Evolutionary conservation across 116 monocot genomes (phyloP).

Genomic region (Phalaenopsis hybrid): DNA sequence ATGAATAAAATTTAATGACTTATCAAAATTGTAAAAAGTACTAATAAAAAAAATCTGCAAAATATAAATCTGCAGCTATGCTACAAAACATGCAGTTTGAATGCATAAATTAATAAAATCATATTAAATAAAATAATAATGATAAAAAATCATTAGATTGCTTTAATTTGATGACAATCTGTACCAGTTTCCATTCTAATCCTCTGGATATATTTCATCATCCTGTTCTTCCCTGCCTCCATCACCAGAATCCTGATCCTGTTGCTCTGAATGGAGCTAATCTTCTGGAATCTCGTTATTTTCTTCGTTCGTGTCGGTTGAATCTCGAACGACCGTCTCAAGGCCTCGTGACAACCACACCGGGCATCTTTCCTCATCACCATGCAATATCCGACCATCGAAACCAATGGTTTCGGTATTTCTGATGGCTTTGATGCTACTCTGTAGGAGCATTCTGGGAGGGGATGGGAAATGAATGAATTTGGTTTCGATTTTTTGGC

Average conservation of each 20-base stretch:
- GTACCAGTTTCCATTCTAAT: constrained; percentile 26
- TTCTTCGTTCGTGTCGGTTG: constrained; percentile 25
- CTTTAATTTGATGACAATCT: not conserved
- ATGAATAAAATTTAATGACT: not conserved
- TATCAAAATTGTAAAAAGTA: not conserved
- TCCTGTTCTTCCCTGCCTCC: constrained; percentile 39
- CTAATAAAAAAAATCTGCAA: not conserved
- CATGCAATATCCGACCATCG: constrained; percentile 22
- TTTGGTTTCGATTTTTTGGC: constrained; percentile 37
- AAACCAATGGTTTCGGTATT: constrained; percentile 8
- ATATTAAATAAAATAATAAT: no score
- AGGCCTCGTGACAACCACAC: constrained; percentile 51
- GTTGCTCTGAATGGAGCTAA: constrained; percentile 29
- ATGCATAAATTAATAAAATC: not conserved
- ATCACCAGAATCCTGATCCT: constrained; percentile 35
- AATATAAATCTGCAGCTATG: no score
- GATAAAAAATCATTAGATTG: not conserved
- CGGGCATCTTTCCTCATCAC: constrained; percentile 62
- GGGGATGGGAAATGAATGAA: constrained; percentile 79
- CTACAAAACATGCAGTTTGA: not conserved
- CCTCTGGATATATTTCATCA: constrained; percentile 92
- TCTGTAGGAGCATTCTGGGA: constrained; percentile 87
- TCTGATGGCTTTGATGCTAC: constrained; percentile 32
- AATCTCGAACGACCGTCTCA: constrained; percentile 12
- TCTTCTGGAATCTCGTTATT: constrained; percentile 47